Conservation (phyloP, 805 yeast species). For the Candida germanica region DNA sequence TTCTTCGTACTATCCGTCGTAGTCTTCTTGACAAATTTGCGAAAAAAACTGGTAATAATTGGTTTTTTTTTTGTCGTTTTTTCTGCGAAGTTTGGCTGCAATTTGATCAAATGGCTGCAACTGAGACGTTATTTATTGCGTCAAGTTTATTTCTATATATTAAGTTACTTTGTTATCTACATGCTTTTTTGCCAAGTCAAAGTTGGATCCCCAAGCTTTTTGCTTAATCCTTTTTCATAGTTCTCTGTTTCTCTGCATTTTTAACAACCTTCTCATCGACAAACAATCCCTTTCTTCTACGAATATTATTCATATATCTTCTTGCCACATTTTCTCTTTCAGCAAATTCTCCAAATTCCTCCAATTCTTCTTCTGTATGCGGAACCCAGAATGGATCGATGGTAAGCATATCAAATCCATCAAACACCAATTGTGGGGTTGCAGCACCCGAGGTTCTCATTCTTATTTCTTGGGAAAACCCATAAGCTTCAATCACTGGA, state of each 20-base stretch:
- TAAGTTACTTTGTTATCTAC: too few species aligned
- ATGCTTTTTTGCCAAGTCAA: too few species aligned
- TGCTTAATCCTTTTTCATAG: conserved; percentile 72
- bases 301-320: conserved; percentile 74
- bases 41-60: too few species aligned
- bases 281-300: conserved; percentile 84
- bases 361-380: conserved; percentile 92
- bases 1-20: too few species aligned
- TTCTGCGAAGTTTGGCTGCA: too few species aligned
- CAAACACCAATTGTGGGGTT: conserved; percentile 87
- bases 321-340: conserved; percentile 91
- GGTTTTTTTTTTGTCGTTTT: too few species aligned
- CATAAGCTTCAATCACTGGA: conserved; percentile 96
- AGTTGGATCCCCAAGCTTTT: too few species aligned
- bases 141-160: too few species aligned
- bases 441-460: conserved; percentile 96
- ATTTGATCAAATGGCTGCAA: too few species aligned
- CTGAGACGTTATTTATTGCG: too few species aligned
- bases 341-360: conserved; percentile 87
- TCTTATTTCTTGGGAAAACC: conserved; percentile 91
- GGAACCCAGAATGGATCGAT: conserved; percentile 99
- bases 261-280: conserved; percentile 88
- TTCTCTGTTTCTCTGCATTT: conserved; percentile 93
- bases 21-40: too few species aligned
- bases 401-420: conserved; percentile 83